Evolutionary conservation across 805 yeast species (phyloP), one percentile per base, ranked within the genome.

Genomic region (Grigorovia yakushimaensis): DNA sequence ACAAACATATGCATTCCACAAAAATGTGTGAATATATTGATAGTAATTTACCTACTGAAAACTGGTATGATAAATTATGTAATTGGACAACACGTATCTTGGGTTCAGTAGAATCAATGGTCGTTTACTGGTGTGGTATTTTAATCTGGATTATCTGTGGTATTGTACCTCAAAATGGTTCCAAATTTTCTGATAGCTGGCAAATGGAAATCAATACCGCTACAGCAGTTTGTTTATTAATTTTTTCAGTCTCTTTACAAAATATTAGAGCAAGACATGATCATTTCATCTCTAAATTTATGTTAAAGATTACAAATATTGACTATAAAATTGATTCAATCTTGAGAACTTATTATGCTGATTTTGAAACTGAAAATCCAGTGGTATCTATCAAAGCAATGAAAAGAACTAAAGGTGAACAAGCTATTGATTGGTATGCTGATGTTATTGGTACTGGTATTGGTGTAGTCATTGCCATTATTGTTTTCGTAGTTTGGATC

Each of bases 201-300:
- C 73, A 70, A 54, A 57, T 70, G 62, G 66, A 66, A 47, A 67
- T 70, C 35, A 70, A 70, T 51, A 68, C 72, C 15, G 71, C 71
- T 3, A 60, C 61, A 3, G 73, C 73, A 2, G 71, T 69, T 7
- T 60, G 59, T 15, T 48, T 70, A 15, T 51, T 66, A 11, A 56
- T 69, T 10, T 60, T 64, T 18, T 59, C 67, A 15, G 59, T 65
- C 20, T 66, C 70, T 43, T 51, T 70, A 30, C 71, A 70, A 48
- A 68, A 71, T 47, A 63, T 70, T 38, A 62, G 74, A 48, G 58
- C 65, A 5, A 62, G 72, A 47, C 71, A 70, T 38, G 67, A 65
- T 48, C 52, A 52, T 15, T 66, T 53, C 41, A 55, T 67, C 22
- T 49, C 59, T 21, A 54, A 54, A 24, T 54, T 49, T 38, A 24